phyloP scores from a whole-genome alignment of 2,329 filamentous ascomycete genomes.

The Aureobasidium namibiae region DNA sequence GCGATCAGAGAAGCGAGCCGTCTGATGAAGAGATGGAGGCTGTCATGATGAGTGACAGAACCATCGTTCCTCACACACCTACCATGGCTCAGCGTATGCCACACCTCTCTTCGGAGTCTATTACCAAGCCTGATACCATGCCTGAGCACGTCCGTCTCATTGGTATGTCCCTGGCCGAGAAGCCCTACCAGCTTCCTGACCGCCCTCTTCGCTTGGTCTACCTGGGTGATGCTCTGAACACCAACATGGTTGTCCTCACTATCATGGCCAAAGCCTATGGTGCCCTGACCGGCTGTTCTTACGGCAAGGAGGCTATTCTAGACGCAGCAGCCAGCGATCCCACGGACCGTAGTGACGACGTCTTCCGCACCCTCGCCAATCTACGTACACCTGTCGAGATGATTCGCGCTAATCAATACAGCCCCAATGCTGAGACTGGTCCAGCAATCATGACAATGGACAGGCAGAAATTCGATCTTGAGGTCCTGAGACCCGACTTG shows the following conservation, averaged over 20 bases:
- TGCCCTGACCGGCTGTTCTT: not conserved
- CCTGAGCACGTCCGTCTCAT: not conserved
- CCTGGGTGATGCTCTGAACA: not conserved
- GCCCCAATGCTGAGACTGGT: not conserved
- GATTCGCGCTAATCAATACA: not conserved
- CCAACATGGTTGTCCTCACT: not conserved
- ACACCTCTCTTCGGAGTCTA: not conserved
- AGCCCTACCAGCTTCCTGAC: not conserved
- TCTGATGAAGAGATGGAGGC: slow-evolving; percentile 7
- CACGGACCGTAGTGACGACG: not conserved
- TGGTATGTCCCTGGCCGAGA: not conserved
- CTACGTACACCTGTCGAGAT: not conserved
- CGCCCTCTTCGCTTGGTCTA: not conserved
- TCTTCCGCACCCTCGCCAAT: not conserved
- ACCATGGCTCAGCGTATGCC: slow-evolving; percentile 8
- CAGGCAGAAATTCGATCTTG: not conserved
- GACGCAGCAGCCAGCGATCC: not conserved
- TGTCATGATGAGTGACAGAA: slow-evolving; percentile 10
- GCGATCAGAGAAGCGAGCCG: not conserved
- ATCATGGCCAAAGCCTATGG: not conserved
- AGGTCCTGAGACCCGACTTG: not conserved
- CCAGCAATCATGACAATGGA: not conserved
- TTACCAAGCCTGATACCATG: not conserved
- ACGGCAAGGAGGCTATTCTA: not conserved
- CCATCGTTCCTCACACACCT: slow-evolving; percentile 1